Evolutionary conservation across 1,139 yeast species (phyloP).

Genomic region (Debaryomyces udenii): DNA sequence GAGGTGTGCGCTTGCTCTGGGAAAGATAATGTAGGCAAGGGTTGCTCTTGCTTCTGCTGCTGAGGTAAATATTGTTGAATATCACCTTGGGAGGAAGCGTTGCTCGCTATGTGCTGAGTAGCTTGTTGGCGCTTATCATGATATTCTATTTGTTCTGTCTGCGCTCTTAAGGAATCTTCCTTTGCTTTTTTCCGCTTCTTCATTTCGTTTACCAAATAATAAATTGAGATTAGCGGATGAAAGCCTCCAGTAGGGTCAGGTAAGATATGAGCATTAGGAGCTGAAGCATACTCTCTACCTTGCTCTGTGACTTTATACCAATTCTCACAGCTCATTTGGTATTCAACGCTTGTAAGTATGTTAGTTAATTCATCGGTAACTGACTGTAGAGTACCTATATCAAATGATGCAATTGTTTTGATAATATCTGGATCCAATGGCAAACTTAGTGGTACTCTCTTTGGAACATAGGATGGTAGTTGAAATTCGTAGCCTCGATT

Average conservation of each 20-base stretch:
- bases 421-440: constrained; percentile 76
- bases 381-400: constrained; percentile 70
- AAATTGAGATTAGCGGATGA: constrained; percentile 87
- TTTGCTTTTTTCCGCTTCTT: constrained; percentile 66
- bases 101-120: constrained; percentile 5
- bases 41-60: constrained; percentile 14
- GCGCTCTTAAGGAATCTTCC: constrained; percentile 43
- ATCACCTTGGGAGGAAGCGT: constrained; percentile 7
- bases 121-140: constrained; percentile 1
- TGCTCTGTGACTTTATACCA: constrained; percentile 59
- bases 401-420: constrained; percentile 75
- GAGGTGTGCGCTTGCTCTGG: constrained; percentile 77
- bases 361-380: constrained; percentile 59
- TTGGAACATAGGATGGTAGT: constrained; percentile 73
- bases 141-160: constrained; percentile 20
- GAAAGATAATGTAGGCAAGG: constrained; percentile 40
- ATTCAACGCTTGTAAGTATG: constrained; percentile 67
- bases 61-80: neutral
- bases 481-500: constrained; percentile 79
- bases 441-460: constrained; percentile 68
- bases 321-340: constrained; percentile 62
- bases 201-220: constrained; percentile 86
- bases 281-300: constrained; percentile 47
- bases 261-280: constrained; percentile 41
- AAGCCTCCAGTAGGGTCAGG: constrained; percentile 88